phyloP scores from a whole-genome alignment of 2,329 filamentous ascomycete genomes.

The Beauveria sp. region DNA sequence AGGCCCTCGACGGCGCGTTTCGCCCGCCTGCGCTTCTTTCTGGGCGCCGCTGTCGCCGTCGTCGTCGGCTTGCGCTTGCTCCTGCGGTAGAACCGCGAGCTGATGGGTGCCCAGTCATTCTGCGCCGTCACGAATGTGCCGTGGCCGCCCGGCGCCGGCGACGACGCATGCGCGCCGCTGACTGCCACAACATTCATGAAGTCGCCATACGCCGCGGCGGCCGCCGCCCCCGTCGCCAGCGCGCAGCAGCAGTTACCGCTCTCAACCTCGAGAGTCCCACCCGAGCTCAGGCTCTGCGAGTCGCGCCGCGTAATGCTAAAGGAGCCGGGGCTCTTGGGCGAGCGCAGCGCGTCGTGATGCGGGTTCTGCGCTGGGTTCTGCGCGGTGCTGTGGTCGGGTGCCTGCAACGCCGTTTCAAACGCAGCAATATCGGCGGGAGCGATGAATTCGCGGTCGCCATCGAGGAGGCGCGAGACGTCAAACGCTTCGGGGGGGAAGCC shows the following conservation, averaged over 20 bases:
- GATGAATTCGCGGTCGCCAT: conserved; percentile 72
- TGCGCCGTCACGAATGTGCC: conserved; percentile 73
- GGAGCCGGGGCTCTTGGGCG: conserved; percentile 32
- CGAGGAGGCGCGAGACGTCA: conserved; percentile 65
- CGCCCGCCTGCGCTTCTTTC: conserved; percentile 23
- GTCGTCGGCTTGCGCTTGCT: conserved; percentile 27
- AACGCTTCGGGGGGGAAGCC: conserved; percentile 58
- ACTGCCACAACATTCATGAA: conserved; percentile 23
- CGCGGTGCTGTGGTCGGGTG: conserved; percentile 64
- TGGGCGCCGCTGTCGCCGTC: neutral
- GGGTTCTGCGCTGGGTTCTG: neutral
- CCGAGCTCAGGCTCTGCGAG: conserved; percentile 22
- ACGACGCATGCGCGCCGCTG: conserved; percentile 9
- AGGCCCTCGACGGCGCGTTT: conserved; percentile 32
- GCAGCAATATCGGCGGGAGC: conserved; percentile 62
- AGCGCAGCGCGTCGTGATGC: conserved; percentile 28
- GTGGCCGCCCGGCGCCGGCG: conserved; percentile 14
- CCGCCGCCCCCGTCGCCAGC: conserved; percentile 18
- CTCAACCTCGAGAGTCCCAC: conserved; percentile 21
- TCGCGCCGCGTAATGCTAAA: conserved; percentile 35
- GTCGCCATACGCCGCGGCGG: conserved; percentile 14
- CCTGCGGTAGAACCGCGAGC: conserved; percentile 51
- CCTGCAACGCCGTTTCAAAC: conserved; percentile 75
- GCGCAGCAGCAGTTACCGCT: conserved; percentile 18
- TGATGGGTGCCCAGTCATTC: conserved; percentile 92